Conservation (phyloP, 495 filamentous ascomycete genomes). For the Amorphotheca resinae region DNA sequence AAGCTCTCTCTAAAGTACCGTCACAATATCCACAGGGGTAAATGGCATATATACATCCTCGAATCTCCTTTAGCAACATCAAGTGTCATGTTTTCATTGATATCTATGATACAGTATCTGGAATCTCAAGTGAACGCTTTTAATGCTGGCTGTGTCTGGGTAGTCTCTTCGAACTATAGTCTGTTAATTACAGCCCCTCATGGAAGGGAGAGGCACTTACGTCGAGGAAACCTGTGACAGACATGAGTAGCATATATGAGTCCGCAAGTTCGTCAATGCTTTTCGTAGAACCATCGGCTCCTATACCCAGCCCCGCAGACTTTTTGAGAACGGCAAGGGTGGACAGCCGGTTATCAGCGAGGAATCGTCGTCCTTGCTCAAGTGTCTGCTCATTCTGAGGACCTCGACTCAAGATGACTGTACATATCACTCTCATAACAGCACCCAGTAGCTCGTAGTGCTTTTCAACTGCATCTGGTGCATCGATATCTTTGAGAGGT, state of each 20-base stretch:
- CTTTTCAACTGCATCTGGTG: conserved; percentile 55
- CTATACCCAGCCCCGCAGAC: conserved; percentile 63
- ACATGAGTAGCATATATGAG: conserved; percentile 44
- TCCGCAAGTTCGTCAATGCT: conserved; percentile 42
- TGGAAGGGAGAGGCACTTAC: conserved; percentile 24
- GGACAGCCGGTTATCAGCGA: conserved; percentile 63
- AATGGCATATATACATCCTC: not conserved
- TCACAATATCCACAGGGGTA: too few species aligned
- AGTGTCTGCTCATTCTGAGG: conserved; percentile 66
- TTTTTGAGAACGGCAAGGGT: conserved; percentile 88
- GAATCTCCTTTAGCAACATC: not conserved
- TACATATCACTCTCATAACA: conserved; percentile 70
- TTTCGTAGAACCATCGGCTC: conserved; percentile 29
- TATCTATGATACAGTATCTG: not conserved
- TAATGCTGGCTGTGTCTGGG: conserved; percentile 8
- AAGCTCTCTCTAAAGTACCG: too few species aligned
- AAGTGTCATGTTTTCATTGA: not conserved
- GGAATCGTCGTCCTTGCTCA: conserved; percentile 60
- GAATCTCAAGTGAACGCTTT: conserved; percentile 13
- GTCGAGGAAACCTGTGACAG: conserved; percentile 47
- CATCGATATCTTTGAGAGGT: conserved; percentile 46
- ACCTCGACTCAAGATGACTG: conserved; percentile 65
- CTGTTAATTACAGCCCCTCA: not conserved
- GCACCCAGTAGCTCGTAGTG: conserved; percentile 75
- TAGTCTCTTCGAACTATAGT: conserved; percentile 14